Base-by-base conservation (phyloP, 2,329 filamentous ascomycete species). In the Epichloe uncinata region DNA sequence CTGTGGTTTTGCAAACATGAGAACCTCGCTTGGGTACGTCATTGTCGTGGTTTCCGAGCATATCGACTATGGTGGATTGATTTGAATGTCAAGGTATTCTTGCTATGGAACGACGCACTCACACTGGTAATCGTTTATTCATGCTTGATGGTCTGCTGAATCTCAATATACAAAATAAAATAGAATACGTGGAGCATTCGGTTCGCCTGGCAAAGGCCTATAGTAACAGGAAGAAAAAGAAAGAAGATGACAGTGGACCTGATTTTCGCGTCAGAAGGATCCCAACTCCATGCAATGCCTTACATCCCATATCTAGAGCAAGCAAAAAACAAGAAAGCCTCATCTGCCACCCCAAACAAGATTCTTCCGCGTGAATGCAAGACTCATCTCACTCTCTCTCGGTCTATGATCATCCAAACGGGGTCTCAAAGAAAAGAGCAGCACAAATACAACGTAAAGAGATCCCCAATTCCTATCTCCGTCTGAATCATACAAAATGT, bases 201-300 rank as follows among this genome's bases (percentile, higher is more conserved):
- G n/a, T 22, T 34, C 18, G 16, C 26, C n/a, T 45, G 33, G 16
- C 43, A 45, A 20, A 26, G 41, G 20, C 40, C 2, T 22, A 42
- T 26, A 18, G 6, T 12, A 37, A 43, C 18, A 47, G 15, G n/a
- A 33, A 42, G 38, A 22, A 47, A 44, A 20, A 47, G 45, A 54
- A 52, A 53, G 55, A 57, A 55, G 50, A 53, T 58, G 52, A 57
- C 53, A 49, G 26, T 16, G 15, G 22, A 5, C 35, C 45, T 43
- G 40, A 40, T 47, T 22, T 36, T 34, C 18, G 33, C 13, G 35
- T 47, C 26, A 48, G 46, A 35, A 36, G 43, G 30, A 56, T 52
- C 60, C 62, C 57, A 63, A 64, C 63, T 61, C 62, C 63, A 37
- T 61, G 61, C 60, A 62, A 65, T 63, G 63, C 58, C 60, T 60